A percentile compares a stretch with the other conserved stretches of the same genome.
phyloP scores from a whole-genome alignment of 495 filamentous ascomycete genomes.

The Xylaria acuta region DNA sequence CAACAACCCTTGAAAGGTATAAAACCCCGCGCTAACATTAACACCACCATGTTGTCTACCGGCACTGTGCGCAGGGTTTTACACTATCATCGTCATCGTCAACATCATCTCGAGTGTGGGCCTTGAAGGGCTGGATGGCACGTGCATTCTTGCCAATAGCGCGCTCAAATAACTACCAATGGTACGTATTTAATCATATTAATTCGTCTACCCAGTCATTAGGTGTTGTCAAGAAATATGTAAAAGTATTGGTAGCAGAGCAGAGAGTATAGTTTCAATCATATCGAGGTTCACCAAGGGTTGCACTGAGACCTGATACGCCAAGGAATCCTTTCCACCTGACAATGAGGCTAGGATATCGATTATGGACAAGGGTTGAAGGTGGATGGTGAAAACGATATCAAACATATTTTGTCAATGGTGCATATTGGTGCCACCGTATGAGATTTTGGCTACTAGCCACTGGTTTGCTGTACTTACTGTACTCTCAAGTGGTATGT shows the following conservation, averaged over 20 bases:
- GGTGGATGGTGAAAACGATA: neutral
- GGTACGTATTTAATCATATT: neutral
- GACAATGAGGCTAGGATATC: neutral
- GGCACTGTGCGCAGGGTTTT: neutral
- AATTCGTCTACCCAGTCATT: no score
- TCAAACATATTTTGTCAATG: neutral
- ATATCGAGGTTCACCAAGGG: neutral
- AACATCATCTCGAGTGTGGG: neutral
- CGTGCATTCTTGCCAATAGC: neutral
- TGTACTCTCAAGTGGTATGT: no score
- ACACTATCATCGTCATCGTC: neutral
- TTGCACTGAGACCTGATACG: slow-evolving; percentile 23
- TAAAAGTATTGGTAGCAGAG: no score
- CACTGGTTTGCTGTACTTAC: neutral
- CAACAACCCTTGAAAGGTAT: neutral
- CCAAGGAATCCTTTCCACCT: slow-evolving; percentile 24
- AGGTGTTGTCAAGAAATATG: no score
- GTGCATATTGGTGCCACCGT: neutral
- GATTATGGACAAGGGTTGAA: neutral
- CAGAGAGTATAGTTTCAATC: neutral
- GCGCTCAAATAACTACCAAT: neutral
- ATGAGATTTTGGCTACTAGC: neutral
- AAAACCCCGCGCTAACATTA: neutral
- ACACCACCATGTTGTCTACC: neutral
- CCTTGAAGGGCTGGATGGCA: neutral